Conservation (phyloP, 805 yeast species). For the Debaryomyces castellii region DNA sequence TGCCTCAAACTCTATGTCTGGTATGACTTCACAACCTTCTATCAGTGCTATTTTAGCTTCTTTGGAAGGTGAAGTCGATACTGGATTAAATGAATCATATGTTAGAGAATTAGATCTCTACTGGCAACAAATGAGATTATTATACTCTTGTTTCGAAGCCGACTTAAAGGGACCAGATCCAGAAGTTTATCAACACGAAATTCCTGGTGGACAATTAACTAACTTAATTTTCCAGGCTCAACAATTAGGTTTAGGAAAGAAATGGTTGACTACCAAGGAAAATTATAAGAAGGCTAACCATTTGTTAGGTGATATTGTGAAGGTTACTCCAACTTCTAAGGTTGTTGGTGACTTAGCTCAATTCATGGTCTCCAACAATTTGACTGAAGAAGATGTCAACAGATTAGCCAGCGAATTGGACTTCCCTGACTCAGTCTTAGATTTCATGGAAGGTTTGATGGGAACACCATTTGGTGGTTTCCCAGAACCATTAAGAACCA, state of each 20-base stretch:
- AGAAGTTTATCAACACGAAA: constrained; percentile 96
- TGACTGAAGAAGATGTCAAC: constrained; percentile 79
- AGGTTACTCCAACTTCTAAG: constrained; percentile 99
- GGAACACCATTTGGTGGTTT: constrained; percentile 99
- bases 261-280: constrained; percentile 94
- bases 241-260: constrained; percentile 95
- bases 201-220: constrained; percentile 99
- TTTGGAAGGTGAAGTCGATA: constrained; percentile 78
- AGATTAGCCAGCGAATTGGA: constrained; percentile 88
- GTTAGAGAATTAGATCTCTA: constrained; percentile 87
- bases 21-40: constrained; percentile 98
- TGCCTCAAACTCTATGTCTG: constrained; percentile 96
- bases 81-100: constrained; percentile 64
- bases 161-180: constrained; percentile 99
- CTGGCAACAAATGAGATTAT: constrained; percentile 98
- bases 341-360: constrained; percentile 99
- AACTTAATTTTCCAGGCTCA: constrained; percentile 98
- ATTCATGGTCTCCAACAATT: constrained; percentile 95
- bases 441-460: constrained; percentile 98
- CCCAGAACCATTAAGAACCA: constrained; percentile 98
- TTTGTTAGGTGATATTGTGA: constrained; percentile 92
- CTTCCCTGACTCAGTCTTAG: constrained; percentile 98
- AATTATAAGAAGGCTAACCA: constrained; percentile 90
- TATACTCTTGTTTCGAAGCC: constrained; percentile 96
- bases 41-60: constrained; percentile 91